A percentile compares a stretch with the other conserved stretches of the same genome.
These are phyloP conservation scores for Geum urbanum DNA, from an alignment of 306 rosid species.

Conservation along the genomic window DNA sequence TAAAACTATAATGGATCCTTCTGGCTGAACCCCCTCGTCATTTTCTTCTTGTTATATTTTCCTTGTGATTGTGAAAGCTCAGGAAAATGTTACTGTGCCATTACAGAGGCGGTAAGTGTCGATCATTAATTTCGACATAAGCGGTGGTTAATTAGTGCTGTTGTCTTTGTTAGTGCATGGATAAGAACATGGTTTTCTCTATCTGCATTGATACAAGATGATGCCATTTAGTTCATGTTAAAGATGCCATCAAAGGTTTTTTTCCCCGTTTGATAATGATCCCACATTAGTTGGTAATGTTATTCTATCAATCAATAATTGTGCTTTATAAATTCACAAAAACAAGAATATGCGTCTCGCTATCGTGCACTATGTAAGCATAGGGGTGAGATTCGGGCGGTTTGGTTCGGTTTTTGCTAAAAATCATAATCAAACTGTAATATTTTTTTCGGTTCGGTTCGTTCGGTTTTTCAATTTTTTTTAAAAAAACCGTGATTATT, in stretches of 20 bases:
- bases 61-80: not conserved
- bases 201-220: not conserved
- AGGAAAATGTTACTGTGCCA: not conserved
- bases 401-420: too few relatives aligned
- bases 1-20: slow-evolving; percentile 7
- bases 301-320: not conserved
- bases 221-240: too few relatives aligned
- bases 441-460: too few relatives aligned
- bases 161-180: not conserved
- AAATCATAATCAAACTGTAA: too few relatives aligned
- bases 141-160: not conserved
- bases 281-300: not conserved
- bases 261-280: not conserved
- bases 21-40: not conserved
- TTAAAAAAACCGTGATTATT: too few relatives aligned
- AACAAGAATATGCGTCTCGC: not conserved
- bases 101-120: not conserved
- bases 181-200: not conserved
- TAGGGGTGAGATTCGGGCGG: too few relatives aligned
- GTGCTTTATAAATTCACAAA: not conserved
- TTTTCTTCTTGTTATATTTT: not conserved
- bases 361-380: slow-evolving; percentile 7
- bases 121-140: not conserved
- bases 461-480: too few relatives aligned
- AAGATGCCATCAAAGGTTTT: not conserved